Evolutionary conservation across 179 eudicot species (phyloP).

Genomic region (Nepenthes alata): DNA sequence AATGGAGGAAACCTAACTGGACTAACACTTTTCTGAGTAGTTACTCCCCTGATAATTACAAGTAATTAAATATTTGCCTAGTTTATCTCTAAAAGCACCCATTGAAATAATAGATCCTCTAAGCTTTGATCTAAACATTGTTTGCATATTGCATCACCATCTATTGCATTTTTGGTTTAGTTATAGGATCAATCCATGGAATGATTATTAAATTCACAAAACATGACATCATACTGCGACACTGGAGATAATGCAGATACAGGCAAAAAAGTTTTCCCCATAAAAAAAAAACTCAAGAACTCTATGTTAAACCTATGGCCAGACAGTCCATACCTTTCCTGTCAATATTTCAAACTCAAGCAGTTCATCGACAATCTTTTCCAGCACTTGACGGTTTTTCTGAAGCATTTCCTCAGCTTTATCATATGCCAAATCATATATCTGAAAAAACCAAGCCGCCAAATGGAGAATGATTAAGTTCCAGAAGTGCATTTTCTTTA

Average conservation of each 20-base stretch:
- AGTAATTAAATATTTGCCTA: too few relatives aligned
- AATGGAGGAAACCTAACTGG: too few relatives aligned
- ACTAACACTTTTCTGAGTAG: too few relatives aligned
- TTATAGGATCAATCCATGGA: neutral
- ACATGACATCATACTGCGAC: too few relatives aligned
- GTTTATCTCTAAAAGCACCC: too few relatives aligned
- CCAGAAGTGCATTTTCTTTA: neutral
- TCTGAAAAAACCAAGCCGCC: conserved; percentile 23
- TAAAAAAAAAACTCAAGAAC: too few relatives aligned
- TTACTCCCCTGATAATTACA: too few relatives aligned
- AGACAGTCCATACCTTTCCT: conserved; percentile 47
- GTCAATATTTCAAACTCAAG: conserved; percentile 65
- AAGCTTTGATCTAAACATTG: neutral
- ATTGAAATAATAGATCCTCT: too few relatives aligned
- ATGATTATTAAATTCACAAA: neutral
- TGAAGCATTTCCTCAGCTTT: conserved; percentile 67
- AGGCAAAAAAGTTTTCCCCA: too few relatives aligned
- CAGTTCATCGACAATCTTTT: conserved; percentile 69
- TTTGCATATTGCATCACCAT: neutral
- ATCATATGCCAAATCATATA: conserved; percentile 65
- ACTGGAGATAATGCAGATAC: too few relatives aligned
- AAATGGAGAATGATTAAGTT: neutral
- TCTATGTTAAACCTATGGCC: neutral
- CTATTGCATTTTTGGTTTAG: too few relatives aligned
- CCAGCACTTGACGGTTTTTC: conserved; percentile 52